Base-by-base conservation (phyloP, 208 protist genomes). In the Endotrypanum monterogeii region DNA sequence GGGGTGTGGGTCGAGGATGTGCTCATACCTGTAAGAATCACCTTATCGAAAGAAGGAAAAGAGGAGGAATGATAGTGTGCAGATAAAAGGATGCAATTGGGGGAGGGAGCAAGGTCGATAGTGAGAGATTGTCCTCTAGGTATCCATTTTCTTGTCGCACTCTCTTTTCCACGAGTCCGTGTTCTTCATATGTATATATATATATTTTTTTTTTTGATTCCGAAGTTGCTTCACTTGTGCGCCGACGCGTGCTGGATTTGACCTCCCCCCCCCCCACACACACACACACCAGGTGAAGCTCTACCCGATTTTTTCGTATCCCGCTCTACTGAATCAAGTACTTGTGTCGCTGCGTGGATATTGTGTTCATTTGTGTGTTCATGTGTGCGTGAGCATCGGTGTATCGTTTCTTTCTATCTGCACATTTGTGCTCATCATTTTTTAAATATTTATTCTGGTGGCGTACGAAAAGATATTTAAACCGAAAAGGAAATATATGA, bases 161-260 rank as follows among this genome's bases (percentile, higher is more conserved):
- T 12, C 20, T 11, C 37, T 48, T 48, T 48, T 11, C 60, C 60
- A 58, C 28, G 67, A 32, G 32, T 14, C 12, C 67, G n/a, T n/a
- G n/a, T n/a, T n/a, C n/a, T n/a, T n/a, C n/a, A n/a, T n/a, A n/a
- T n/a, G n/a, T n/a, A n/a, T n/a, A n/a, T n/a, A n/a, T n/a, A 71
- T 35, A 44, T 57, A 44, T 32, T 30, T 71, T 71, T n/a, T 25
- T 71, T 35, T 65, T 65, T 18, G n/a, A n/a, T n/a, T n/a, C n/a
- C 69, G 63, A 70, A 39, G 41, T 32, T 56, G 14, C 63, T 76
- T 37, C 58, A 56, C 57, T 20, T 68, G 60, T 67, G 55, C 67
- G 28, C 44, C 44, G 16, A 54, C 25, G 51, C 23, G 16, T 20
- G 16, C 44, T 55, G 0, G 41, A 30, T 23, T 23, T 25, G 37